Conservation (phyloP, 202 grass and related monocot genomes). For the Panicum virgatum region DNA sequence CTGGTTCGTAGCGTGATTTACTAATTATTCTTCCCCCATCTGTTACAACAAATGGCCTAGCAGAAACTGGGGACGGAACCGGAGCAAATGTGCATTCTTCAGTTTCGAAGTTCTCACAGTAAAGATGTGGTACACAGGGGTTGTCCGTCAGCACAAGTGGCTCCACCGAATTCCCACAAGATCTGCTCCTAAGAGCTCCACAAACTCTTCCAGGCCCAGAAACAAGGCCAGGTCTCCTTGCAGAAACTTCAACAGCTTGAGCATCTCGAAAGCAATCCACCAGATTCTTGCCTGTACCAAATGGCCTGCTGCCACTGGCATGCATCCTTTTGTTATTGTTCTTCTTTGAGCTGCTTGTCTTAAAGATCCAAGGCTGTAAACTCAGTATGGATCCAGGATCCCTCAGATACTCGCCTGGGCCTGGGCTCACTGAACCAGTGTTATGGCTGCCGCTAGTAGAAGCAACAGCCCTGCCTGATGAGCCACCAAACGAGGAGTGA, state of each 20-base stretch:
- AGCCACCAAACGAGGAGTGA: constrained; percentile 22
- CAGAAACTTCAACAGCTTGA: constrained; percentile 41
- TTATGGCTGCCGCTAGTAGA: constrained; percentile 31
- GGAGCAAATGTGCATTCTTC: constrained; percentile 78
- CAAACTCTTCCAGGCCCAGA: constrained; percentile 53
- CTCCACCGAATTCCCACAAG: constrained; percentile 54
- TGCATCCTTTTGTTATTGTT: constrained; percentile 34
- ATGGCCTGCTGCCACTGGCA: not conserved
- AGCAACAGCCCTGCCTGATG: constrained; percentile 26
- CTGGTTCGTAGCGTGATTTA: constrained; percentile 58
- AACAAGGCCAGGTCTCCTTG: constrained; percentile 44
- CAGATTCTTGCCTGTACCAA: constrained; percentile 42
- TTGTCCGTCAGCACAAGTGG: constrained; percentile 63
- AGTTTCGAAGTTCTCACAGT: constrained; percentile 66
- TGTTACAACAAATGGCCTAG: constrained; percentile 70
- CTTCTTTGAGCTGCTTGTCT: constrained; percentile 41
- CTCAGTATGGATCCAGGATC: constrained; percentile 82
- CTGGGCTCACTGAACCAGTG: constrained; percentile 34
- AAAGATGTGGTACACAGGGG: constrained; percentile 75
- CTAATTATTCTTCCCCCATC: constrained; percentile 81
- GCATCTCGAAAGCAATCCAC: constrained; percentile 44
- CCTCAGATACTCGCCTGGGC: constrained; percentile 51
- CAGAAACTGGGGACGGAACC: constrained; percentile 54
- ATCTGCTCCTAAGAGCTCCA: constrained; percentile 67
- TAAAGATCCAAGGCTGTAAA: constrained; percentile 96